phyloP scores from a whole-genome alignment of 192 early-diverging fungal species.

The Linderina pennispora region DNA sequence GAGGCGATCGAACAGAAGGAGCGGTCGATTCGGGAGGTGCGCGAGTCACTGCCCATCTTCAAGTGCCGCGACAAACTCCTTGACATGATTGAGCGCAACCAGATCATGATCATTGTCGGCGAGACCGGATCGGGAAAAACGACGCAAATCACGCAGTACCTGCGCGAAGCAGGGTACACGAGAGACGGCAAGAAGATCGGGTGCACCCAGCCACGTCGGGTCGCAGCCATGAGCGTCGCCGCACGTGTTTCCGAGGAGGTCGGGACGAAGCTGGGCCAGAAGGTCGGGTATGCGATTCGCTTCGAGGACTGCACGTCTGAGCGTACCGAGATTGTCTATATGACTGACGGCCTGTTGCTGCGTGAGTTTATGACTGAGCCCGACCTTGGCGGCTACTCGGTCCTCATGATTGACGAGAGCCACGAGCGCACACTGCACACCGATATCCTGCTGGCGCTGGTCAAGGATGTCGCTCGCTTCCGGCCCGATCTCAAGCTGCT shows the following conservation, averaged over 20 bases:
- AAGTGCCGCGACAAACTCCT: conserved; percentile 77
- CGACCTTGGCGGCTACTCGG: conserved; percentile 81
- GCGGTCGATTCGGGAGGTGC: conserved; percentile 44
- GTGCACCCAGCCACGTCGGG: conserved; percentile 97
- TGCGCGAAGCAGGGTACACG: conserved; percentile 93
- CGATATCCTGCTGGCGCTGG: conserved; percentile 92
- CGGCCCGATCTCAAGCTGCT: conserved; percentile 89
- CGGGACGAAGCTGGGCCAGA: conserved; percentile 83
- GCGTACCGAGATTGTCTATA: conserved; percentile 93
- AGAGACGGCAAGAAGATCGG: conserved; percentile 81
- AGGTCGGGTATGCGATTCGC: conserved; percentile 96
- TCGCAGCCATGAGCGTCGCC: conserved; percentile 97
- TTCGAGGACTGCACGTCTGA: conserved; percentile 98
- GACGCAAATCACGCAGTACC: conserved; percentile 97
- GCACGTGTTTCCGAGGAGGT: conserved; percentile 97
- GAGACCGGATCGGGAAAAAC: conserved; percentile 99
- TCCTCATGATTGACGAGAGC: conserved; percentile 97
- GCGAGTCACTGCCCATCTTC: conserved; percentile 86
- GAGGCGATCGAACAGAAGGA: conserved; percentile 63
- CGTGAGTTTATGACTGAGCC: conserved; percentile 98
- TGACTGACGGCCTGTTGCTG: conserved; percentile 98
- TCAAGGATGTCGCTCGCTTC: conserved; percentile 94
- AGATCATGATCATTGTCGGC: conserved; percentile 91
- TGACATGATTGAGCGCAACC: conserved; percentile 75
- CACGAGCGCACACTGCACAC: conserved; percentile 97